These are phyloP conservation scores for Macrocybe gigantea DNA, from an alignment of 768 basidiomycete species.

Conservation along the genomic window DNA sequence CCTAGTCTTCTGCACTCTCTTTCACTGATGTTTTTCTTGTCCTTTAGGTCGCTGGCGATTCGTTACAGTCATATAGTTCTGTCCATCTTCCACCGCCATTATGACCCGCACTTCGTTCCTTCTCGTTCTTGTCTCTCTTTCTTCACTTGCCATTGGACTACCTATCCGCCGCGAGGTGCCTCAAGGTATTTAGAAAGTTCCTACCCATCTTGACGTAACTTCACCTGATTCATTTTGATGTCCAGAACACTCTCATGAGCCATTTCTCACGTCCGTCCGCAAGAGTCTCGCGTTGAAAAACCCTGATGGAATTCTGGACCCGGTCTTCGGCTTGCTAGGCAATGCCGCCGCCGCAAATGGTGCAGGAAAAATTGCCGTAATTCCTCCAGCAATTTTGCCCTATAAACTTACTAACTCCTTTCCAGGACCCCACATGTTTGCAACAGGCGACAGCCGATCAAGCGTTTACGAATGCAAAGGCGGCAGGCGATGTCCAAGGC, in stretches of 20 bases:
- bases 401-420: not conserved
- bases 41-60: not conserved
- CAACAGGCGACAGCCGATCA: conserved; percentile 64
- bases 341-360: conserved; percentile 56
- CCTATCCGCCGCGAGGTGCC: conserved; percentile 59
- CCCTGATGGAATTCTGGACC: conserved; percentile 51
- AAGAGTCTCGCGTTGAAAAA: conserved; percentile 47
- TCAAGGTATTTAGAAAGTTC: conserved; percentile 37
- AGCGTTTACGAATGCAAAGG: conserved; percentile 71
- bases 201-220: not conserved
- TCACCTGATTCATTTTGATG: conserved; percentile 2
- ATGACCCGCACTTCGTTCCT: conserved; percentile 12
- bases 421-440: conserved; percentile 51
- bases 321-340: conserved; percentile 60
- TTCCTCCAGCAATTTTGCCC: conserved; percentile 7
- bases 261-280: conserved; percentile 46
- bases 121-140: conserved; percentile 28
- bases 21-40: not conserved
- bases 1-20: not conserved
- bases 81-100: no score
- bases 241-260: conserved; percentile 61
- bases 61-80: no score
- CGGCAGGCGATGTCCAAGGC: conserved; percentile 48
- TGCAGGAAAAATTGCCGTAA: conserved; percentile 46
- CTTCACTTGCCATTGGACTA: conserved; percentile 24